phyloP scores from a whole-genome alignment of 1,139 yeast genomes.

The Yamadazyma mexicana region DNA sequence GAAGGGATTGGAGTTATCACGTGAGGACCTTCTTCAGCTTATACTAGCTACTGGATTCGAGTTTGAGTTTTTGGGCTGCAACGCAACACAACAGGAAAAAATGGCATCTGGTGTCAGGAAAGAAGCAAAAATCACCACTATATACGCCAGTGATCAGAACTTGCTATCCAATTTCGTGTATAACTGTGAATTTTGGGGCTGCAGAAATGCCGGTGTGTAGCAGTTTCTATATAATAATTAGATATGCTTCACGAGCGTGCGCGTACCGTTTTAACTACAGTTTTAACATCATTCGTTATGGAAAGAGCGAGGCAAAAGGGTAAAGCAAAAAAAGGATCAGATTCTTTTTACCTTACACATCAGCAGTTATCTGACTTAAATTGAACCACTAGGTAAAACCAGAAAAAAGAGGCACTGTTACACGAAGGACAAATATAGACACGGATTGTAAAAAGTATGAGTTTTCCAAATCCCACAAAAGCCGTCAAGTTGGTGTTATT shows the following conservation, averaged over 20 bases:
- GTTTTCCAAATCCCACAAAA: conserved; percentile 50
- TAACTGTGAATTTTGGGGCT: conserved; percentile 68
- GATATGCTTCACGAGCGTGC: neutral
- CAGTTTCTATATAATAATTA: neutral
- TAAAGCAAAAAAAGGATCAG: conserved; percentile 4
- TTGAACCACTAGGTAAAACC: neutral
- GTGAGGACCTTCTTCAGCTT: conserved; percentile 57
- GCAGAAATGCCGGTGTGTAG: neutral
- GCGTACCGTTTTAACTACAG: neutral
- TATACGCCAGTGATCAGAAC: conserved; percentile 56
- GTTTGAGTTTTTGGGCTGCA: conserved; percentile 26
- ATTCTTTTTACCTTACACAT: neutral
- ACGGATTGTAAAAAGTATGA: conserved; percentile 19
- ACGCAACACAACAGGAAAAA: neutral
- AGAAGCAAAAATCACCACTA: conserved; percentile 33
- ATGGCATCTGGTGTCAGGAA: neutral
- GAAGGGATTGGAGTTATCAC: conserved; percentile 64
- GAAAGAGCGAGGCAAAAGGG: conserved; percentile 3
- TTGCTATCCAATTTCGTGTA: conserved; percentile 61
- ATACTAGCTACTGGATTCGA: conserved; percentile 55
- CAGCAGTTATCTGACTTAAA: neutral
- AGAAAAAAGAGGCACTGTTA: too few relatives aligned
- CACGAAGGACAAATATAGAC: too few relatives aligned
- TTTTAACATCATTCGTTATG: neutral
- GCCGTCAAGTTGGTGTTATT: conserved; percentile 85